Conservation (phyloP, 192 early-diverging fungal species). For the Coemansia sp. region DNA sequence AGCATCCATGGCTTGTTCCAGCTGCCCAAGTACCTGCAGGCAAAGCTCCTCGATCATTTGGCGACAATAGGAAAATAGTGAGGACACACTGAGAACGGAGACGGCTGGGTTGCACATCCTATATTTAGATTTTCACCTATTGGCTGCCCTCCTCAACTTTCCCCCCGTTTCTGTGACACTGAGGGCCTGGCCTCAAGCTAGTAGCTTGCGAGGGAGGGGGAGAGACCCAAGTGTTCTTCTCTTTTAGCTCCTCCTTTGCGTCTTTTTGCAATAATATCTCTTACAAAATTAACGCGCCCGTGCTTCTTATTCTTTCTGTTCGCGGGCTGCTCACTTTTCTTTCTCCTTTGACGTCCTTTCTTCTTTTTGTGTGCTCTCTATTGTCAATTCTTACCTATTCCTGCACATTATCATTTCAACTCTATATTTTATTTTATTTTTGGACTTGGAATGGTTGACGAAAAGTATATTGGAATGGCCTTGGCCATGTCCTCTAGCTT, state of each 20-base stretch:
- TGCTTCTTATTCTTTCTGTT: neutral
- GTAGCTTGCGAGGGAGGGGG: neutral
- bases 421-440: conserved; percentile 7
- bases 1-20: conserved; percentile 45
- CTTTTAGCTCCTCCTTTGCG: neutral
- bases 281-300: neutral
- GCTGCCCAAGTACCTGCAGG: conserved; percentile 44
- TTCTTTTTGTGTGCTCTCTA: neutral
- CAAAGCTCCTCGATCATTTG: conserved; percentile 26
- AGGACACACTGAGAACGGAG: neutral
- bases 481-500: conserved; percentile 85
- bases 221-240: neutral
- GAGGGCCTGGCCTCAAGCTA: neutral
- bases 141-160: neutral
- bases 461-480: conserved; percentile 84
- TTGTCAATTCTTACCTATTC: conserved; percentile 5
- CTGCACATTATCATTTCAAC: conserved; percentile 5
- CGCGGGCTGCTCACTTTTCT: conserved; percentile 2
- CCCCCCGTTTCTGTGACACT: neutral
- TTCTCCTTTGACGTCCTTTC: conserved; percentile 12
- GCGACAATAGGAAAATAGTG: neutral
- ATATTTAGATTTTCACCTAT: neutral
- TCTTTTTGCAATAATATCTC: neutral
- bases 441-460: conserved; percentile 53
- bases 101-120: neutral